A percentile compares a stretch with the other conserved stretches of the same genome.
phyloP scores from a whole-genome alignment of 1,284 basidiomycete species.

The Melampsora larici-populina region DNA sequence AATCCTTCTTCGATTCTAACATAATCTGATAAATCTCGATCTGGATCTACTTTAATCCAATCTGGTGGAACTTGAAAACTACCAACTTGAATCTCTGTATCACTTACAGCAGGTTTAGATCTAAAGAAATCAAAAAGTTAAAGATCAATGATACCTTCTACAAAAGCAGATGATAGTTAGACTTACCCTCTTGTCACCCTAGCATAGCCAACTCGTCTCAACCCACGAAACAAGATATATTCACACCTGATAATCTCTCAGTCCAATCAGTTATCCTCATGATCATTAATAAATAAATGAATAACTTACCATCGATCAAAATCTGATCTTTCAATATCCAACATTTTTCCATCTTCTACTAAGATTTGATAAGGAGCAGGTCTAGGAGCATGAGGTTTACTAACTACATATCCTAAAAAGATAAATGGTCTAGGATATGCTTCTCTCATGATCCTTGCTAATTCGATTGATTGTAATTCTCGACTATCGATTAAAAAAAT shows the following conservation, averaged over 20 bases:
- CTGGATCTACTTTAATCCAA: conserved; percentile 30
- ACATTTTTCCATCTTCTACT: conserved; percentile 52
- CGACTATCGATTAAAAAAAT: conserved; percentile 77
- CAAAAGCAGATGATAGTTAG: background rate
- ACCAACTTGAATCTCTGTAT: conserved; percentile 48
- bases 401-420: conserved; percentile 81
- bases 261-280: conserved; percentile 53
- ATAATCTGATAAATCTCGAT: conserved; percentile 31
- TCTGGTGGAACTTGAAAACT: conserved; percentile 46
- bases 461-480: conserved; percentile 76
- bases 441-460: conserved; percentile 73
- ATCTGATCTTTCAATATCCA: conserved; percentile 70
- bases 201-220: conserved; percentile 37
- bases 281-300: conserved; percentile 68
- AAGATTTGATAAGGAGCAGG: conserved; percentile 83
- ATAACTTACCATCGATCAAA: conserved; percentile 70
- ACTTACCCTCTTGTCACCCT: conserved; percentile 40
- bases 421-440: conserved; percentile 73
- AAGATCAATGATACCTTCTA: background rate
- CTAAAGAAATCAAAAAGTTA: conserved; percentile 12
- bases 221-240: conserved; percentile 38
- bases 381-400: conserved; percentile 66
- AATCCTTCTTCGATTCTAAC: conserved; percentile 11
- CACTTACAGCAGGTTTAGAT: conserved; percentile 47
- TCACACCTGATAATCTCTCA: conserved; percentile 28